Conservation (phyloP, 1,139 yeast species). For the Suhomyces coccinellae region DNA sequence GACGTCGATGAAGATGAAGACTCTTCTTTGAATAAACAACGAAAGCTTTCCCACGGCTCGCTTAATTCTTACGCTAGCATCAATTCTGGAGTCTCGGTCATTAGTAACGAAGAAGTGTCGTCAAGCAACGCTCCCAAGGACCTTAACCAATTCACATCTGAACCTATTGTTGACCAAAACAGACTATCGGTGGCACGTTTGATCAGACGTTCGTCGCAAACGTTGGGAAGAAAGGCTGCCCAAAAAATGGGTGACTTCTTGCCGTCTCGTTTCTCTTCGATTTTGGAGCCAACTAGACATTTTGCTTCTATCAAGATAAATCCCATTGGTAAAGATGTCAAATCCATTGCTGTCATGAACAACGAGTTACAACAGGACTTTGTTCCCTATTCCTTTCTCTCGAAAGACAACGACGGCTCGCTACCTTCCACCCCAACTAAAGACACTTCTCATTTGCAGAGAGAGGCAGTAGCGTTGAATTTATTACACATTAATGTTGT, state of each 20-base stretch:
- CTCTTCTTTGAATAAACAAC: constrained; percentile 33
- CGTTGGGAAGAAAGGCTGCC: constrained; percentile 73
- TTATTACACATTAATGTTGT: constrained; percentile 73
- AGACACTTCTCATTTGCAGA: constrained; percentile 11
- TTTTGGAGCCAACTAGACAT: constrained; percentile 88
- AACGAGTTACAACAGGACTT: constrained; percentile 42
- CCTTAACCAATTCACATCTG: constrained; percentile 28
- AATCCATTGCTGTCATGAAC: constrained; percentile 60
- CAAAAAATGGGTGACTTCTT: constrained; percentile 85
- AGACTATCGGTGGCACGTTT: constrained; percentile 72
- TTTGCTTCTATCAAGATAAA: constrained; percentile 92
- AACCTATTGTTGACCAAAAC: constrained; percentile 69
- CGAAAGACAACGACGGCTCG: constrained; percentile 18
- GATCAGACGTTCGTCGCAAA: constrained; percentile 58
- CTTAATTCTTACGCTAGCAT: constrained; percentile 40
- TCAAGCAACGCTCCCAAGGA: constrained; percentile 5
- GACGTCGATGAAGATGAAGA: constrained; percentile 28
- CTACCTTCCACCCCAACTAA: constrained; percentile 13
- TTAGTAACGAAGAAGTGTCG: constrained; percentile 30
- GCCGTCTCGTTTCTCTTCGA: constrained; percentile 81
- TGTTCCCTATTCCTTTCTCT: constrained; percentile 37
- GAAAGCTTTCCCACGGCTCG: constrained; percentile 45
- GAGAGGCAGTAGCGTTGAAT: constrained; percentile 37
- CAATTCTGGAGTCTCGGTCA: constrained; percentile 27
- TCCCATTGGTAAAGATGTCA: constrained; percentile 57